These are phyloP conservation scores for Laguncularia racemosa DNA, from an alignment of 345 rosid species.

Conservation along the genomic window DNA sequence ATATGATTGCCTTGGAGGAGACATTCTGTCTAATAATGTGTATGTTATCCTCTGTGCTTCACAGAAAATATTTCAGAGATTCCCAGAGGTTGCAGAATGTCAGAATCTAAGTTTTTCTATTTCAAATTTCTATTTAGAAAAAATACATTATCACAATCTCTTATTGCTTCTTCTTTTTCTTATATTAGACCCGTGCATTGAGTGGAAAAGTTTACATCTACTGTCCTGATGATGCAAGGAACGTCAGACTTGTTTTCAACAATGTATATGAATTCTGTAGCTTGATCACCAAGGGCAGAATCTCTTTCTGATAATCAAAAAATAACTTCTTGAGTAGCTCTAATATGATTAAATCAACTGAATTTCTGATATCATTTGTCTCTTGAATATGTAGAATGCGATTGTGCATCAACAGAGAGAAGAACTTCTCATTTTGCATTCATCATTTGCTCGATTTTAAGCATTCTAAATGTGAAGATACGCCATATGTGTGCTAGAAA, in stretches of 20 bases:
- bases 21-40: too few species aligned
- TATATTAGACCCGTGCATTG: slow-evolving; percentile 69
- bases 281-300: slow-evolving; percentile 60
- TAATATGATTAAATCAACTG: too few species aligned
- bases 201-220: slow-evolving; percentile 78
- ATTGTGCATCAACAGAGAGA: too few species aligned
- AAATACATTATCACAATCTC: neutral
- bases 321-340: slow-evolving; percentile 25
- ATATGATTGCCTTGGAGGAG: too few species aligned
- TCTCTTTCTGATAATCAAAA: slow-evolving; percentile 82
- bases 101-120: slow-evolving; percentile 21
- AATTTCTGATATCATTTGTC: too few species aligned
- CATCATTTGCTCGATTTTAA: too few species aligned
- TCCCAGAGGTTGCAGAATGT: slow-evolving; percentile 74
- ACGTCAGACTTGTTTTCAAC: slow-evolving; percentile 73
- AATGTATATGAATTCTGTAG: slow-evolving; percentile 71
- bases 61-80: too few species aligned
- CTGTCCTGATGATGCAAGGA: slow-evolving; percentile 55
- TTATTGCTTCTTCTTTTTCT: slow-evolving; percentile 9
- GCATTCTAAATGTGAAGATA: too few species aligned
- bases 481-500: neutral
- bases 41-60: too few species aligned
- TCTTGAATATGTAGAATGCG: too few species aligned
- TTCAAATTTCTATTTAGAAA: neutral
- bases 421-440: too few species aligned